Evolutionary conservation across 2,329 filamentous ascomycete genomes (phyloP).

Genomic region (Dactylellina cionopaga): DNA sequence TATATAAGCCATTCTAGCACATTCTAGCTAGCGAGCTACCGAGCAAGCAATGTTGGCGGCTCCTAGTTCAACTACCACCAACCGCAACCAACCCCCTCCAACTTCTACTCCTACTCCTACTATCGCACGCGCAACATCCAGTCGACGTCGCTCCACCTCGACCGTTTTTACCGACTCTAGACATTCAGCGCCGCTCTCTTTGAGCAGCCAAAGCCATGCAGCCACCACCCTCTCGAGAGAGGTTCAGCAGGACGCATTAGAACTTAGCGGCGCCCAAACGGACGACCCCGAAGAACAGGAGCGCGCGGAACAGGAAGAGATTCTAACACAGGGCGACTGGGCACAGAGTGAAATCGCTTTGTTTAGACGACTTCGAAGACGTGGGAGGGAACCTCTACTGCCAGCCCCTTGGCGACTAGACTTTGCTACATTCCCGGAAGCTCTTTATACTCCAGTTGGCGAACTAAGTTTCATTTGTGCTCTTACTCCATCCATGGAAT

Average conservation of each 20-base stretch:
- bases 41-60: too few relatives aligned
- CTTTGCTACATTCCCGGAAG: constrained; percentile 46
- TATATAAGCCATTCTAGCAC: too few relatives aligned
- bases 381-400: constrained; percentile 40
- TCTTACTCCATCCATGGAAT: constrained; percentile 48
- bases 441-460: constrained; percentile 39
- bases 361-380: constrained; percentile 35
- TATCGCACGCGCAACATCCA: neutral
- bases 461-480: constrained; percentile 49
- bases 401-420: constrained; percentile 44
- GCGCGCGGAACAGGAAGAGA: constrained; percentile 37
- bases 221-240: constrained; percentile 20
- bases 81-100: neutral
- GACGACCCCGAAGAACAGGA: constrained; percentile 36
- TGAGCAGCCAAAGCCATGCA: neutral
- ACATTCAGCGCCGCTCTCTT: neutral
- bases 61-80: neutral
- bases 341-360: constrained; percentile 31
- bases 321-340: constrained; percentile 44
- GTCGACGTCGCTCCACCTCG: constrained; percentile 42
- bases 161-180: constrained; percentile 24
- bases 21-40: too few relatives aligned
- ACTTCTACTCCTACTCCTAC: neutral
- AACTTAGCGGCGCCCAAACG: constrained; percentile 12
- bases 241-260: constrained; percentile 43